Conservation (phyloP, 768 basidiomycete genomes). For the Leccinum sublutescens region DNA sequence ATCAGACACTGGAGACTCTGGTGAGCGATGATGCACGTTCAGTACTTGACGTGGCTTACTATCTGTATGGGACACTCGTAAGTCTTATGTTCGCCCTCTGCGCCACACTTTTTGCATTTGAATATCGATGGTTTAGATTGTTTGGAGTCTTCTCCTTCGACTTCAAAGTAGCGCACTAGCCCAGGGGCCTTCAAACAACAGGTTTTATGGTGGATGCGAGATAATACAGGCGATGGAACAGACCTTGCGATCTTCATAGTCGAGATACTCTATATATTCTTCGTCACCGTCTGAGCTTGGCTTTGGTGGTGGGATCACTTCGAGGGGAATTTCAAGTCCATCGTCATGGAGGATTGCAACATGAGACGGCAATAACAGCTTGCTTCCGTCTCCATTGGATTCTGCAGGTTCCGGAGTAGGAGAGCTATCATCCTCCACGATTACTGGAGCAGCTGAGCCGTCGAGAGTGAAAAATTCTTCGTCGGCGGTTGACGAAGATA, state of each 20-base stretch:
- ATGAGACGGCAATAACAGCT: conserved; percentile 65
- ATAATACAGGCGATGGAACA: conserved; percentile 14
- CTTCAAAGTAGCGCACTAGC: conserved; percentile 65
- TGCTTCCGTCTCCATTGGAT: conserved; percentile 14
- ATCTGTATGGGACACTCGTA: conserved; percentile 69
- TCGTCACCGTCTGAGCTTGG: conserved; percentile 53
- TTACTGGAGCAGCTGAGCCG: conserved; percentile 38
- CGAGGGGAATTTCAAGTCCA: conserved; percentile 36
- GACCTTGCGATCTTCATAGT: conserved; percentile 66
- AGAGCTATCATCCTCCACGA: conserved; percentile 16
- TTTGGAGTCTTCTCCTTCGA: conserved; percentile 37
- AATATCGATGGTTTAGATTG: conserved; percentile 44
- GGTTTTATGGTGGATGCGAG: neutral
- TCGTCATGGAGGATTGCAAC: conserved; percentile 49
- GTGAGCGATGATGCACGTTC: neutral
- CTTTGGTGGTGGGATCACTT: conserved; percentile 44
- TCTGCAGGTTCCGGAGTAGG: conserved; percentile 15
- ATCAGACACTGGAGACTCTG: conserved; percentile 59
- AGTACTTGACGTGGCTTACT: conserved; percentile 42
- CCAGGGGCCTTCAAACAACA: conserved; percentile 42
- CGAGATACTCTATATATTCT: conserved; percentile 75
- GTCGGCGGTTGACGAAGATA: conserved; percentile 16
- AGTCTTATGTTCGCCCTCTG: conserved; percentile 67
- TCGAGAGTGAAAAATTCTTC: conserved; percentile 52
- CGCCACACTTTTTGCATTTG: conserved; percentile 78